Percentiles rank a stretch among this genome's conserved stretches.
phyloP scores from a whole-genome alignment of 352 stramenopile species.

The Phytophthora pluvialis region DNA sequence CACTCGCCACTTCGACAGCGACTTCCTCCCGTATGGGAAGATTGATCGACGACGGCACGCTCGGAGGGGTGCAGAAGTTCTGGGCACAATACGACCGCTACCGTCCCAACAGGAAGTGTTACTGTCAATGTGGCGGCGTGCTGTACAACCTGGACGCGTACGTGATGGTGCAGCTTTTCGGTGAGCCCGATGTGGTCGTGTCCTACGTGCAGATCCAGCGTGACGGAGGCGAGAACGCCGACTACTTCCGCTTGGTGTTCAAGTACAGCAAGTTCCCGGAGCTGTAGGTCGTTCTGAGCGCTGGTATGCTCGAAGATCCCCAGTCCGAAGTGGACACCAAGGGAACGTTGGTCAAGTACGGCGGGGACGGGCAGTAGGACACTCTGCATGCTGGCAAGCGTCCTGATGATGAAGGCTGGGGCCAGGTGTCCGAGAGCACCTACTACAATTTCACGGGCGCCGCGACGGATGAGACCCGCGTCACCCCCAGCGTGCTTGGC shows the following conservation, averaged over 20 bases:
- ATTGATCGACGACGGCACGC: slow-evolving; percentile 50
- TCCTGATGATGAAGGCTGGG: slow-evolving; percentile 58
- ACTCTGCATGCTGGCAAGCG: slow-evolving; percentile 59
- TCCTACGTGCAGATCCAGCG: slow-evolving; percentile 80
- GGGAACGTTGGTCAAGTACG: slow-evolving; percentile 65
- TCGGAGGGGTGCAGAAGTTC: slow-evolving; percentile 64
- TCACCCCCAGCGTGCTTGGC: slow-evolving; percentile 50
- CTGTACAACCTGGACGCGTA: slow-evolving; percentile 78
- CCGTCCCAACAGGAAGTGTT: slow-evolving; percentile 70
- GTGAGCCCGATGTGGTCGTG: slow-evolving; percentile 48
- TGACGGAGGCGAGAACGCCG: slow-evolving; percentile 65
- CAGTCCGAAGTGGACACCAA: slow-evolving; percentile 66
- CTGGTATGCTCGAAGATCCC: slow-evolving; percentile 69
- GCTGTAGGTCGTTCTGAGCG: slow-evolving; percentile 64
- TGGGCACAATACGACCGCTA: slow-evolving; percentile 77
- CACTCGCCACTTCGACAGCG: slow-evolving; percentile 76
- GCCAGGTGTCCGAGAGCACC: slow-evolving; percentile 51
- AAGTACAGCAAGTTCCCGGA: slow-evolving; percentile 54
- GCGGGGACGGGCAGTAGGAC: slow-evolving; percentile 70
- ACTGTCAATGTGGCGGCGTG: slow-evolving; percentile 69
- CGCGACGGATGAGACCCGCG: slow-evolving; percentile 22
- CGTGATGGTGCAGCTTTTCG: slow-evolving; percentile 73
- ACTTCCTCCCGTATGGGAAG: slow-evolving; percentile 70
- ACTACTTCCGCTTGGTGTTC: slow-evolving; percentile 79
- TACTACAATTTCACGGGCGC: slow-evolving; percentile 51